These are phyloP conservation scores for Globisporangium recalcitrans DNA, from an alignment of 352 stramenopile species.

Conservation along the genomic window DNA sequence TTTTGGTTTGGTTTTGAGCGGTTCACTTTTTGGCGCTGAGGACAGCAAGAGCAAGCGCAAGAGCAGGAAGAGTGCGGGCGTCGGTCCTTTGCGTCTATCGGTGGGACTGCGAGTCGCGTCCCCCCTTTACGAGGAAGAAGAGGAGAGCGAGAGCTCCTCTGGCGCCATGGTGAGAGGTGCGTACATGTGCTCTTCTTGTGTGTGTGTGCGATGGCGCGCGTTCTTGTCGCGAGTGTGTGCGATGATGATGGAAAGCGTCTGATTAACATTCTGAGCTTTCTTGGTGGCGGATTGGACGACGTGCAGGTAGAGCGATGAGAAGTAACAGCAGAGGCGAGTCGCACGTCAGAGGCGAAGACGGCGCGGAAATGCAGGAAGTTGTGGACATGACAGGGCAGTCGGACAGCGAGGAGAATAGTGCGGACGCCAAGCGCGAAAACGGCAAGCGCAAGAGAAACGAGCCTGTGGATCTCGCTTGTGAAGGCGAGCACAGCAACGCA, in stretches of 20 bases:
- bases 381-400: conserved; percentile 6
- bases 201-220: background rate
- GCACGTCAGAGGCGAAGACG: background rate
- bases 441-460: conserved; percentile 2
- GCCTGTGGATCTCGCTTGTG: background rate
- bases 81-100: background rate
- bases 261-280: background rate
- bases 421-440: conserved; percentile 1
- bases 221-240: background rate
- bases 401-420: background rate
- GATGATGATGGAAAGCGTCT: background rate
- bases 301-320: background rate
- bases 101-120: background rate
- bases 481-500: background rate
- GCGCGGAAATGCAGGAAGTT: background rate
- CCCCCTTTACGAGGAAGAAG: background rate
- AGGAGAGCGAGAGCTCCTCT: background rate
- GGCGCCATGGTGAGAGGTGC: background rate
- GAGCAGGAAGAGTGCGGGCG: background rate
- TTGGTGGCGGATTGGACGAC: background rate
- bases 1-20: background rate
- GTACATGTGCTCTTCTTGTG: background rate
- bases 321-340: background rate
- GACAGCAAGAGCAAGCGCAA: background rate
- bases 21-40: conserved; percentile 1